Evolutionary conservation across 1,284 basidiomycete species (phyloP), one percentile per base, ranked within the genome.

Genomic region (Mycocalia duriaeana): DNA sequence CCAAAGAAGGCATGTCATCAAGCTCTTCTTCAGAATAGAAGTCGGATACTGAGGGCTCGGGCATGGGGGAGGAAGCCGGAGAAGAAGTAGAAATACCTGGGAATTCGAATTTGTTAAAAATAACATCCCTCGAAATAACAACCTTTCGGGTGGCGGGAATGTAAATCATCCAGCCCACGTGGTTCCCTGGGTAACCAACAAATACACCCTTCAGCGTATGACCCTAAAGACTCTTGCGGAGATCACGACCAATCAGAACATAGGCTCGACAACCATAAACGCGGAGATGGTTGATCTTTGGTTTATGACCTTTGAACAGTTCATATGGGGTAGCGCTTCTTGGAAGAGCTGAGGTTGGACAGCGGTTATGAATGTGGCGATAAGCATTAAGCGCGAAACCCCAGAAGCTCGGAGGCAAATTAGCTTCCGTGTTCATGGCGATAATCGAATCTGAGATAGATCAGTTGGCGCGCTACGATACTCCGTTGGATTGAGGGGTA

Each of bases 401-500:
- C 64, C 65, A 67, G 41, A 68, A 63, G 5, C 38, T 46, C 11
- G 46, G 39, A 2, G 60, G 60, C 1, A 66, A 44, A 37, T 57
- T 51, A 1, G 57, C 41, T 31, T 65, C 54, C 11, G 42, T 18
- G 8, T 60, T 52, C 51, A 65, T 56, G 2, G 61, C 34, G 18
- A 49, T 55, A 13, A 54, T 49, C 8, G 39, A 48, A n/a, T 61
- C 57, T 16, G 36, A 22, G 31, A 65, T 50, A 3, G 57, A 59
- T 1, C 60, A 50, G 41, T 68, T 65, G 5, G 55, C 44, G 11
- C 60, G 51, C 43, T 72, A 65, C 6, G 65, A 66, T 22, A 67
- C 57, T 4, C 68, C 64, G 51, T 71, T 69, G 46, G 68, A 64
- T 43, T 64, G 53, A 25, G 64, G 64, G 1, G 52, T 46, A 22